phyloP scores from a whole-genome alignment of 78 protist genomes.

The Speleostelium caveatum region DNA sequence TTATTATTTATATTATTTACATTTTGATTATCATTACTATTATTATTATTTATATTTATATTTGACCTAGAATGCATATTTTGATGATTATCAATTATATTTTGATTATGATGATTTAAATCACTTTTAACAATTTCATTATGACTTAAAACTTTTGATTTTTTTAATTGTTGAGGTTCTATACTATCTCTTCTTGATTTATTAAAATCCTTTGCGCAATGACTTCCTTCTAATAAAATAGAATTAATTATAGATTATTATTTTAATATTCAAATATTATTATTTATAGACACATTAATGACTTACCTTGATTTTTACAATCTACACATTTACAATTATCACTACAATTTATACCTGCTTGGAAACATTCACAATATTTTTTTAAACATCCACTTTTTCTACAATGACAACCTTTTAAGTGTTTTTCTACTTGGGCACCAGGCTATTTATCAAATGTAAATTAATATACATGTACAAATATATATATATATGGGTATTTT shows the following conservation, averaged over 20 bases:
- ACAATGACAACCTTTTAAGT: constrained; percentile 91
- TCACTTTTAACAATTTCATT: neutral
- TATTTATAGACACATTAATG: too few species aligned
- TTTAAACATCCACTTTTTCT: constrained; percentile 87
- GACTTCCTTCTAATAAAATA: too few species aligned
- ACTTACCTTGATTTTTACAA: constrained; percentile 52
- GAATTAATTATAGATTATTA: too few species aligned
- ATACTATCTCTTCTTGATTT: neutral
- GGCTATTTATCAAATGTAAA: neutral
- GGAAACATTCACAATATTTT: constrained; percentile 93
- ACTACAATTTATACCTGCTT: constrained; percentile 85
- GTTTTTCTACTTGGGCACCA: constrained; percentile 27
- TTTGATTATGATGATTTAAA: too few species aligned
- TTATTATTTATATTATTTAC: neutral
- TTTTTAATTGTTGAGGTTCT: neutral
- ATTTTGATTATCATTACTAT: neutral
- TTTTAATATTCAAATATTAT: too few species aligned
- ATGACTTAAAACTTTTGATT: neutral
- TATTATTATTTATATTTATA: too few species aligned
- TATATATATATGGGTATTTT: too few species aligned
- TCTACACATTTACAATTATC: constrained; percentile 80
- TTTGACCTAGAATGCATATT: too few species aligned
- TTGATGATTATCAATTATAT: too few species aligned
- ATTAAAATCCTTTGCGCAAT: neutral
- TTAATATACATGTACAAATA: neutral